Evolutionary conservation across 495 filamentous ascomycete genomes (phyloP).

Genomic region (Xanthoparmelia taractica): DNA sequence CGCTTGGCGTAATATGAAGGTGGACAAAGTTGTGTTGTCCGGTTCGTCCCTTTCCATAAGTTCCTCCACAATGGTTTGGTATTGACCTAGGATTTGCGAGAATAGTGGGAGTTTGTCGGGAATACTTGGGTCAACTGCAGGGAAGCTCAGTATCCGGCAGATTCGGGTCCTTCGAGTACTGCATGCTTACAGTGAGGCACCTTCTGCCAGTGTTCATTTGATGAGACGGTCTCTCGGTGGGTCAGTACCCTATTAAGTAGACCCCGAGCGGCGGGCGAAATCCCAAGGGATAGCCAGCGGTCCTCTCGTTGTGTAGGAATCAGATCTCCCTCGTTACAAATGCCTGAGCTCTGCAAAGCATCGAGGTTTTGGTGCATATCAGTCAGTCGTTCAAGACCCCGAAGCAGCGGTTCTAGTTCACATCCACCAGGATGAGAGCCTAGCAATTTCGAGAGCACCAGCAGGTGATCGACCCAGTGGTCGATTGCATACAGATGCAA

Average conservation of each 20-base stretch:
- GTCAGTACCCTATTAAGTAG: too few species aligned
- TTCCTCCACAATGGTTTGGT: conserved; percentile 10
- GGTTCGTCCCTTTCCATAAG: background rate
- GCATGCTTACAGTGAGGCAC: background rate
- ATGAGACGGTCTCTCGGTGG: too few species aligned
- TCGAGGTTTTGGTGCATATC: background rate
- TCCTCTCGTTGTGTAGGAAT: too few species aligned
- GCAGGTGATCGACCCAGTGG: conserved; percentile 18
- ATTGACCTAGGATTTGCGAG: background rate
- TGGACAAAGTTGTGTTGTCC: background rate
- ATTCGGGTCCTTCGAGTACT: background rate
- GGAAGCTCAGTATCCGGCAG: background rate
- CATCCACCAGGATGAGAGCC: background rate
- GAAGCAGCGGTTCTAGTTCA: background rate
- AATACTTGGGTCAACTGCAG: background rate
- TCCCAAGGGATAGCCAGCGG: too few species aligned
- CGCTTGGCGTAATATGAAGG: conserved; percentile 4
- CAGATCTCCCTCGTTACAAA: too few species aligned
- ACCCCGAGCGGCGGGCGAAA: too few species aligned
- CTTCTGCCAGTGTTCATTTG: background rate
- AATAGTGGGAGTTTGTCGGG: conserved; percentile 7
- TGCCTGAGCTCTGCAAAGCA: background rate
- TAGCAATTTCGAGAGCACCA: background rate
- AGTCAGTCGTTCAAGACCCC: conserved; percentile 7
- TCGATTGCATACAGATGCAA: conserved; percentile 18